Conservation (phyloP, 768 basidiomycete genomes). For the Kwoniella botswanensis region DNA sequence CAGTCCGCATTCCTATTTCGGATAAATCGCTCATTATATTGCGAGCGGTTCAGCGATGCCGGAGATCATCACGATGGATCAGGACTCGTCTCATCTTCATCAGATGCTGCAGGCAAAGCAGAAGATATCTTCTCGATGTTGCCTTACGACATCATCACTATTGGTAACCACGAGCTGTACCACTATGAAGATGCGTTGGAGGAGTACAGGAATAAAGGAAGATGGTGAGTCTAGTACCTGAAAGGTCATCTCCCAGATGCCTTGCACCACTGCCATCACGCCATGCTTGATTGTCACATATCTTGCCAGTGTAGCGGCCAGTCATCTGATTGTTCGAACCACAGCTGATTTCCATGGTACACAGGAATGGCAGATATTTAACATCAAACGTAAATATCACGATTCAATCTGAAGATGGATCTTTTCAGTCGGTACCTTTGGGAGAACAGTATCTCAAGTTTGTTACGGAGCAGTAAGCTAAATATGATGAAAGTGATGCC, state of each 20-base stretch:
- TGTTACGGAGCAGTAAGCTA: conserved; percentile 69
- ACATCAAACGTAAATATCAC: conserved; percentile 89
- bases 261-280: not conserved
- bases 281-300: too few species aligned
- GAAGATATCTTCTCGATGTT: conserved; percentile 74
- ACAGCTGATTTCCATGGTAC: conserved; percentile 10
- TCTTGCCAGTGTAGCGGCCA: too few species aligned
- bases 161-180: conserved; percentile 91
- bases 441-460: conserved; percentile 73
- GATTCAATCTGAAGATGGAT: conserved; percentile 61
- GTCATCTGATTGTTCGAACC: too few species aligned
- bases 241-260: not conserved
- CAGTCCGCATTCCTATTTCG: conserved; percentile 64
- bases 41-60: conserved; percentile 59
- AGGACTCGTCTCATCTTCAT: conserved; percentile 51
- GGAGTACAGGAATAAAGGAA: conserved; percentile 36
- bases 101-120: conserved; percentile 55
- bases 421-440: conserved; percentile 45
- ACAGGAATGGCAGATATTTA: conserved; percentile 72
- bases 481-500: not conserved
- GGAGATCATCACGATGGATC: conserved; percentile 59
- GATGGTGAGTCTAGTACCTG: conserved; percentile 40
- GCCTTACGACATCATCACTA: conserved; percentile 80
- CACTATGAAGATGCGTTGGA: conserved; percentile 51
- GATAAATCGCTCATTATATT: conserved; percentile 17